Base-by-base conservation (phyloP, 2,329 filamentous ascomycete genomes). In the Colletotrichum sansevieriae region DNA sequence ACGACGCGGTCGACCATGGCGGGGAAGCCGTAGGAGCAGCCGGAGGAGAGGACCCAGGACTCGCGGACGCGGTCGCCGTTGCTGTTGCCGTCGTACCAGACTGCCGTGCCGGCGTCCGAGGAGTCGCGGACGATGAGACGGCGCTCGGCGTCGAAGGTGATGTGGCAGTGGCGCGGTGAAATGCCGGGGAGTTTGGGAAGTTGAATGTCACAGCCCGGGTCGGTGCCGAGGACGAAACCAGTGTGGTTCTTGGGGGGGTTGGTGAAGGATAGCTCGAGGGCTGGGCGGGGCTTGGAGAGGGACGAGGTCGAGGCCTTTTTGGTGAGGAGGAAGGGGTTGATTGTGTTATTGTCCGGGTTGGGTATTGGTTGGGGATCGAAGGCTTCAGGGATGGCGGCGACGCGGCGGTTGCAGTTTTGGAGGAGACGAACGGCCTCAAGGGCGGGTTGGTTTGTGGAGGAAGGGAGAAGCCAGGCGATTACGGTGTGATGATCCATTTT, bases 21-120 rank as follows among this genome's bases (percentile, higher is more conserved):
- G 4, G 79, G 79, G 54, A 81, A 81, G 11, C 76, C 79, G 39
- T 75, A 71, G 7, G 76, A 71, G 62, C 70, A 71, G n/a, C 77
- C 78, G 7, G 74, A 71, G 70, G 75, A 76, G 44, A 82, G 71
- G 20, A 78, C 68, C 80, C 80, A 82, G 1, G 78, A 76, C 55
- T 78, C 75, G 58, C 78, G 76, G 2, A 73, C 75, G 54, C 74
- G 76, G 67, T 82, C 79, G 39, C 80, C 80, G 60, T 74, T 77
- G 72, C 78, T 78, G 64, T 77, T 76, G 76, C 78, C 80, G 64
- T 81, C 80, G 72, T 80, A 82, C 81, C 81, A 82, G 35, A 82
- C 80, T 56, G 80, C 77, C 1, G 81, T 82, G 13, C 81, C 81
- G 18, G 58, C 39, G 41, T 74, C 74, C 2, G 80, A 82, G 51